A percentile compares a stretch with the other conserved stretches of the same genome.
These are phyloP conservation scores for Pisolithus tinctorius DNA, from an alignment of 768 basidiomycete species.

Conservation along the genomic window DNA sequence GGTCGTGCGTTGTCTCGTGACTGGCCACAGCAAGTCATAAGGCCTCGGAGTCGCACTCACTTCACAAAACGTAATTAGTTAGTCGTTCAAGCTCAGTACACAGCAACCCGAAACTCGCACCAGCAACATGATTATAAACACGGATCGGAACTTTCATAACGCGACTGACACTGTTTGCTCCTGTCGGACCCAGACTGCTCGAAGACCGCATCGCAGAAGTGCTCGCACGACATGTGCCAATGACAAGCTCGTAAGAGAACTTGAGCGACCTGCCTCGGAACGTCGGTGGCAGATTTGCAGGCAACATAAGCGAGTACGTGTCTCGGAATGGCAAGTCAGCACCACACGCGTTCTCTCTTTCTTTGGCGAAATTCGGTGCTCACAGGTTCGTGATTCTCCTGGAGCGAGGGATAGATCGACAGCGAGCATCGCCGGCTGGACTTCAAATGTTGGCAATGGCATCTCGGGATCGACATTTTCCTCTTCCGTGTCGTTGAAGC, in stretches of 20 bases:
- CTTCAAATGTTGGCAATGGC: conserved; percentile 80
- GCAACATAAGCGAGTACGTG: conserved; percentile 71
- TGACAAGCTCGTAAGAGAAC: conserved; percentile 87
- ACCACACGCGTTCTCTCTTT: neutral
- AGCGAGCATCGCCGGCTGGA: conserved; percentile 80
- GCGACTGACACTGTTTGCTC: conserved; percentile 51
- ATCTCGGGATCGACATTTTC: conserved; percentile 54
- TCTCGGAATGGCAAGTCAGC: conserved; percentile 39
- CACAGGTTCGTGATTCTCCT: conserved; percentile 83
- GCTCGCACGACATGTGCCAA: conserved; percentile 75
- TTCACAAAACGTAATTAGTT: conserved; percentile 13
- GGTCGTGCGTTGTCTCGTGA: conserved; percentile 36
- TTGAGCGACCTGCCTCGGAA: conserved; percentile 77
- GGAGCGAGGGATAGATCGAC: conserved; percentile 78
- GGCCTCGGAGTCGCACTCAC: conserved; percentile 51
- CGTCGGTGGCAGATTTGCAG: conserved; percentile 81
- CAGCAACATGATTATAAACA: conserved; percentile 80
- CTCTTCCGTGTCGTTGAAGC: conserved; percentile 26
- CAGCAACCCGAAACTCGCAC: conserved; percentile 34
- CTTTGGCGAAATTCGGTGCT: conserved; percentile 1
- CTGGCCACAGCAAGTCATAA: conserved; percentile 84
- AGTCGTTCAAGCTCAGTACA: neutral
- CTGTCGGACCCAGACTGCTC: conserved; percentile 27
- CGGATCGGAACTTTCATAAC: conserved; percentile 90
- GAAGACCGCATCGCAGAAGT: conserved; percentile 22